These are phyloP conservation scores for Phoma sp. DNA, from an alignment of 2,329 filamentous ascomycete species.

Conservation along the genomic window DNA sequence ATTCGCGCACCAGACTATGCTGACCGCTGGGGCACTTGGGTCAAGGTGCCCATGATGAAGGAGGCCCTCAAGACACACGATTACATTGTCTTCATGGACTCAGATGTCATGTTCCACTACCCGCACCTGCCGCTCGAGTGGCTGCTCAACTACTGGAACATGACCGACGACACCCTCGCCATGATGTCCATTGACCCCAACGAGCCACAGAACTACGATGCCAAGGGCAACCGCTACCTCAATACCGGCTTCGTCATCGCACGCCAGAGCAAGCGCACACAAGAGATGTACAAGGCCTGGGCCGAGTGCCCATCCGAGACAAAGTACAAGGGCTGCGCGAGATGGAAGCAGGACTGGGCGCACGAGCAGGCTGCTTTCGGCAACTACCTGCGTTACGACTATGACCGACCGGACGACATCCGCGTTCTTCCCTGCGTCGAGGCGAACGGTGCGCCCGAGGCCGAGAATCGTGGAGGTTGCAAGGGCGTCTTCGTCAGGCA, in stretches of 20 bases:
- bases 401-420: constrained; percentile 47
- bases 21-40: constrained; percentile 57
- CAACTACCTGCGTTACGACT: constrained; percentile 50
- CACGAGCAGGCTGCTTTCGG: constrained; percentile 51
- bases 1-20: constrained; percentile 53
- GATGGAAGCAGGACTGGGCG: constrained; percentile 47
- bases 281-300: constrained; percentile 50
- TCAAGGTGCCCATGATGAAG: constrained; percentile 58
- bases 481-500: constrained; percentile 50
- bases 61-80: constrained; percentile 50
- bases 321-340: constrained; percentile 44
- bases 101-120: constrained; percentile 58
- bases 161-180: constrained; percentile 54
- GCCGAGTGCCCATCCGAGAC: constrained; percentile 47
- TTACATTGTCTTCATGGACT: constrained; percentile 59
- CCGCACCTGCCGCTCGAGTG: constrained; percentile 59
- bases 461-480: constrained; percentile 43
- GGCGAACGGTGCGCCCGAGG: constrained; percentile 49
- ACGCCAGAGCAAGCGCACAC: constrained; percentile 48
- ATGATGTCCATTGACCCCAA: constrained; percentile 58
- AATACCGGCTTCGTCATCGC: constrained; percentile 57
- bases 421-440: constrained; percentile 49
- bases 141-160: constrained; percentile 60
- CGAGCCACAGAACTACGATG: constrained; percentile 53
- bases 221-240: constrained; percentile 49